Conservation (phyloP, 306 rosid genomes). For the Senna tora region DNA sequence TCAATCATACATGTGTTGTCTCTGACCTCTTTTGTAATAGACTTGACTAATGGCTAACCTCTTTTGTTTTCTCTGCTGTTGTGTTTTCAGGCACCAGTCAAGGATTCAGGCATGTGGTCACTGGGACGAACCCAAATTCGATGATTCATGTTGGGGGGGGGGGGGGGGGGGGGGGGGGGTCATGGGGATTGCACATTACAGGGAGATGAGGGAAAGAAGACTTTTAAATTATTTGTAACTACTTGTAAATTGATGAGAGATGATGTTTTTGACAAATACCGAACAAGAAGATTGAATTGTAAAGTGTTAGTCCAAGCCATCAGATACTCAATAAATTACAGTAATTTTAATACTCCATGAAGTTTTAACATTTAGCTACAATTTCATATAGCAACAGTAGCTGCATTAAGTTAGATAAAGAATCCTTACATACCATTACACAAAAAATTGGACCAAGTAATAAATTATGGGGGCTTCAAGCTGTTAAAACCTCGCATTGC, state of each 20-base stretch:
- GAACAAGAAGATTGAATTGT: neutral
- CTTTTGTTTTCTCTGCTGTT: neutral
- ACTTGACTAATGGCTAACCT: neutral
- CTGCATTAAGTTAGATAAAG: neutral
- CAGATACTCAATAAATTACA: neutral
- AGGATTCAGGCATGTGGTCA: constrained; percentile 93
- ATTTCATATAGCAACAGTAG: neutral
- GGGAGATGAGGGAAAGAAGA: neutral
- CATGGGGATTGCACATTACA: neutral
- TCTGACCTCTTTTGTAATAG: neutral
- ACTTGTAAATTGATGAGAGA: constrained; percentile 19
- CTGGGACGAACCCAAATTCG: constrained; percentile 85
- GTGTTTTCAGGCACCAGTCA: constrained; percentile 71
- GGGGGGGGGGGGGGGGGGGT: no score
- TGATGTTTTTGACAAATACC: no score
- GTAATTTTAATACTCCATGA: neutral
- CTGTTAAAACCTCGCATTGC: no score
- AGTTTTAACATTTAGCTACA: neutral
- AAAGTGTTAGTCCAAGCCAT: neutral
- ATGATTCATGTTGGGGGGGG: constrained; percentile 38
- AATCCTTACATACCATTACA: neutral
- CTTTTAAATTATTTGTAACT: neutral
- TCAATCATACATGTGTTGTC: neutral
- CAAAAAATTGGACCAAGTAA: no score
- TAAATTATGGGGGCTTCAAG: no score